A percentile compares a stretch with the other conserved stretches of the same genome.
These are phyloP conservation scores for Ascoidea rubescens DNA, from an alignment of 805 yeast species.

Conservation along the genomic window DNA sequence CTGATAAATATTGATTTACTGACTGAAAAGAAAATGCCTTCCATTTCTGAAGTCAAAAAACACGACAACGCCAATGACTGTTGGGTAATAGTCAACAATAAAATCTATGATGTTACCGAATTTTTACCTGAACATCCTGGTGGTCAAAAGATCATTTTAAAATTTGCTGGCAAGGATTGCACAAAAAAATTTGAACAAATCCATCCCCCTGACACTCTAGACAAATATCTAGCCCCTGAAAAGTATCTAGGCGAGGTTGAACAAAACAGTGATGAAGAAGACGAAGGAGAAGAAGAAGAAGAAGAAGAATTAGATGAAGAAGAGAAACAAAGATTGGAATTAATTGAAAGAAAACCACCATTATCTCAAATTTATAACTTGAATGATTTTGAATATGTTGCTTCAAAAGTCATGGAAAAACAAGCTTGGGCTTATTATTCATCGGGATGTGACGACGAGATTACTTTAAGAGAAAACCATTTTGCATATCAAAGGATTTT, in stretches of 20 bases:
- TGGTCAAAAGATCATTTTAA: constrained; percentile 38
- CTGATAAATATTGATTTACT: too few species aligned
- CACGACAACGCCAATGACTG: constrained; percentile 58
- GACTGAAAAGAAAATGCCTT: constrained; percentile 4
- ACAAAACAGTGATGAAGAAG: constrained; percentile 1
- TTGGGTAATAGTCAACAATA: constrained; percentile 1
- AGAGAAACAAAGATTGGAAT: constrained; percentile 27
- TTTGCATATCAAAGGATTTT: constrained; percentile 26
- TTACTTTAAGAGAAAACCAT: constrained; percentile 30
- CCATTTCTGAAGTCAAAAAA: constrained; percentile 36
- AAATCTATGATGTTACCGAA: constrained; percentile 27
- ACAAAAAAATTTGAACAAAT: constrained; percentile 41
- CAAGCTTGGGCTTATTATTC: constrained; percentile 28
- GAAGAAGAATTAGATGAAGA: constrained; percentile 7
- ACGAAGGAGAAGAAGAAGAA: constrained; percentile 3
- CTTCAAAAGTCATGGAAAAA: constrained; percentile 20
- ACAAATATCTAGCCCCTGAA: constrained; percentile 21
- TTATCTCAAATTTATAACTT: constrained; percentile 20
- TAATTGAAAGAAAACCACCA: constrained; percentile 19
- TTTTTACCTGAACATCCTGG: constrained; percentile 60
- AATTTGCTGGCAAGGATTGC: constrained; percentile 26
- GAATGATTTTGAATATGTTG: constrained; percentile 27
- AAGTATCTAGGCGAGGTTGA: constrained; percentile 1
- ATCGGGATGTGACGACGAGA: constrained; percentile 37
- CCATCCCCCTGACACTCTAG: constrained; percentile 29